phyloP scores from a whole-genome alignment of 176 grass and related monocot species.

The Oryza nivara region DNA sequence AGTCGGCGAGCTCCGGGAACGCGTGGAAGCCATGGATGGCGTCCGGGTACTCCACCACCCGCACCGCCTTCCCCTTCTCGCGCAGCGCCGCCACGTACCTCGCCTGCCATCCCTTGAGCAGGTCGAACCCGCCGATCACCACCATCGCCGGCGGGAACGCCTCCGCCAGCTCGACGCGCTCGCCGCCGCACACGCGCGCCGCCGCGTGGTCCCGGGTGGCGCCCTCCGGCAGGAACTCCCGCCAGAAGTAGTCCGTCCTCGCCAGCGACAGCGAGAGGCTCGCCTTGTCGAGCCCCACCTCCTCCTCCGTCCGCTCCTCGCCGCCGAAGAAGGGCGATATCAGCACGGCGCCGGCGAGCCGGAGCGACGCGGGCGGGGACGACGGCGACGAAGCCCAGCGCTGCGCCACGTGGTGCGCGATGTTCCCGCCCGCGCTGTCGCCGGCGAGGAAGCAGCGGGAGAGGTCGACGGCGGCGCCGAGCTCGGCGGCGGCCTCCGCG shows the following conservation, averaged over 20 bases:
- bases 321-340: conserved; percentile 65
- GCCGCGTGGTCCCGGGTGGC: conserved; percentile 45
- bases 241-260: conserved; percentile 42
- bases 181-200: conserved; percentile 7
- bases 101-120: conserved; percentile 60
- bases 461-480: conserved; percentile 44
- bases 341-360: conserved; percentile 40
- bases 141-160: conserved; percentile 55
- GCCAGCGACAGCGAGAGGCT: conserved; percentile 20
- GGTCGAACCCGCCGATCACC: conserved; percentile 53
- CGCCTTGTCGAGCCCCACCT: conserved; percentile 30
- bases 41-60: conserved; percentile 28
- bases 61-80: conserved; percentile 28
- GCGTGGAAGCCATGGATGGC: conserved; percentile 51
- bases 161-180: conserved; percentile 23
- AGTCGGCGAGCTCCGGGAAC: conserved; percentile 36
- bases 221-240: conserved; percentile 40
- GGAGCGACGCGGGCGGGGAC: background rate
- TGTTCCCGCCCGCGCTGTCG: conserved; percentile 79
- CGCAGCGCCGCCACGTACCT: conserved; percentile 48
- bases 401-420: conserved; percentile 69
- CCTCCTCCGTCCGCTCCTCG: conserved; percentile 44
- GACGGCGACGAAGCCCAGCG: conserved; percentile 30
- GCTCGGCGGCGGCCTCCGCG: background rate
- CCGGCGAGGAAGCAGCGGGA: conserved; percentile 60